Evolutionary conservation across 306 rosid species (phyloP).

Genomic region (Rosa persica): DNA sequence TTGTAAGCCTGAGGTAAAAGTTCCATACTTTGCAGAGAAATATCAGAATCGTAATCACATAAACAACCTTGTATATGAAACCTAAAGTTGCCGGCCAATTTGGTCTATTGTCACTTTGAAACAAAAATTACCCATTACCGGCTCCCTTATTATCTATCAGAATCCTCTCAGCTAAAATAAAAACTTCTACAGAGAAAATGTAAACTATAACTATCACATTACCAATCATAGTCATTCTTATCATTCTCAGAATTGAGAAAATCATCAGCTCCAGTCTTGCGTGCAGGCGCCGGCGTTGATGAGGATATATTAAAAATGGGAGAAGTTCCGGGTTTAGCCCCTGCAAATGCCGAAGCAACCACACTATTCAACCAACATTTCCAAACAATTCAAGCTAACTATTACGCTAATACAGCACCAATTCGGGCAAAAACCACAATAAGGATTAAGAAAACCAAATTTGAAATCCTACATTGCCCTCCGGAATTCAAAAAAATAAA

Average conservation of each 20-base stretch:
- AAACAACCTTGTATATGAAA: neutral
- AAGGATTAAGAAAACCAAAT: neutral
- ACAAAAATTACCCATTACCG: neutral
- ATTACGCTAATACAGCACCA: neutral
- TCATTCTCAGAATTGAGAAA: slow-evolving; percentile 77
- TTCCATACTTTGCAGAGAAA: neutral
- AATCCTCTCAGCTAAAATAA: neutral
- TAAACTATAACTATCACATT: slow-evolving; percentile 27
- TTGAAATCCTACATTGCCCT: neutral
- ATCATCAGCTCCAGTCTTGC: slow-evolving; percentile 68
- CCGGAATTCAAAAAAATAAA: neutral
- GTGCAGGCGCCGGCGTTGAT: slow-evolving; percentile 52
- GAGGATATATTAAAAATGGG: slow-evolving; percentile 61
- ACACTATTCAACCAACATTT: neutral
- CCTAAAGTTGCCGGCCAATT: neutral
- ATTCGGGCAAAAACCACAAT: neutral
- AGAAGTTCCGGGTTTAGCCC: slow-evolving; percentile 54
- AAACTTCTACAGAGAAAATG: neutral
- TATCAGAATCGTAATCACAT: neutral
- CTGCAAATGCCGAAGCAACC: slow-evolving; percentile 37
- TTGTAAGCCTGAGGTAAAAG: neutral
- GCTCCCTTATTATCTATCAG: neutral
- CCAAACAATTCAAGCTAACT: neutral
- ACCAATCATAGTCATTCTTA: slow-evolving; percentile 93
- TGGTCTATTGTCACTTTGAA: neutral